Evolutionary conservation across 1,284 basidiomycete species (phyloP), one percentile per base, ranked within the genome.

Genomic region (Cutaneotrichosporon sp.): DNA sequence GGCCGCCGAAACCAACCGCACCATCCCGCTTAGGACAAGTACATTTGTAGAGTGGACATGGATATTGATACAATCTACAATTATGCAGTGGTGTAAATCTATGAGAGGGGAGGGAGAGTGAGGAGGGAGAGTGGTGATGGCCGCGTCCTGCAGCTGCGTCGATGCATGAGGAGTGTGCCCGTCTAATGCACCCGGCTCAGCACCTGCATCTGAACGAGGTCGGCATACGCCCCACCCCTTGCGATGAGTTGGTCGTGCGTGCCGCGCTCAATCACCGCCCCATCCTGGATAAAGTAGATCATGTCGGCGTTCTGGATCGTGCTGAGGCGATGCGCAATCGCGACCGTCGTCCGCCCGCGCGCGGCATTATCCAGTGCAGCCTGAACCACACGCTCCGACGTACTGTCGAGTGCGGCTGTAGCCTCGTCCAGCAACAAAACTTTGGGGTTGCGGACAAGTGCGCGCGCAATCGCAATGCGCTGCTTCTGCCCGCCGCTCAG

Each of bases 391-490:
- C 90, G 90, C 81, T 98, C 96, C 40, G 90, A 92, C 72, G 89
- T 90, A 22, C 90, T 91, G 81, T 98, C 95, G 34, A 98, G 84
- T 2, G 93, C 95, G 21, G 91, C 93, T 0, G 95, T 98, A 6
- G 94, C 93, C 81, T 95, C 91, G 76, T 94, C 91, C 63, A 94
- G 83, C 21, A 97, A 82, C 50, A 97, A 83, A 30, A 98, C 90
- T 79, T 92, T 92, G 40, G 96, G 95, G 73, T 97, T 93, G 7
- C 95, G 87, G 56, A 99, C 86, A 14, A 99, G 84, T 18, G 92
- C 96, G 70, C 96, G 89, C 2, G 96, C 96, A 72, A 98, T 97
- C 42, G 96, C 95, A 73, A 99, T 93, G 76, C 95, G 92, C 85
- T 96, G 90, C 69, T 77, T 77, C 69, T 76, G 72, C 30, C 64